A percentile compares a stretch with the other conserved stretches of the same genome.
These are phyloP conservation scores for Didymella arachidicola DNA, from an alignment of 2,329 filamentous ascomycete genomes.

Conservation along the genomic window DNA sequence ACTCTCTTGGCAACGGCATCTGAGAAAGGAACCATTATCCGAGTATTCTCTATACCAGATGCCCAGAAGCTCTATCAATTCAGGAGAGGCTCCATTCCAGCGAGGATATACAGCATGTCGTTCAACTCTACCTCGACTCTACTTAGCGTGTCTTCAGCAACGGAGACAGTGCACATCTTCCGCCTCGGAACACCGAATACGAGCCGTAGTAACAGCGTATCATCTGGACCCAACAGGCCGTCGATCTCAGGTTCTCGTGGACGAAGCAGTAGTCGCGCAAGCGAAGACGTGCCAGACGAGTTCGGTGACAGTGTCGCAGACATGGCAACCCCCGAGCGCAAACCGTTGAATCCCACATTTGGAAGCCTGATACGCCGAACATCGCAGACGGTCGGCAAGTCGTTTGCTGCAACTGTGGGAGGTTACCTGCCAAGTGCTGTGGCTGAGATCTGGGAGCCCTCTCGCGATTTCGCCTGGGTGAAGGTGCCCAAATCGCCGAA, in stretches of 20 bases:
- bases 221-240: slow-evolving; percentile 35
- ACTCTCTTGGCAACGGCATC: slow-evolving; percentile 92
- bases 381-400: slow-evolving; percentile 90
- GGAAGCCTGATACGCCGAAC: slow-evolving; percentile 92
- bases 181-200: slow-evolving; percentile 63
- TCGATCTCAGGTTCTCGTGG: slow-evolving; percentile 42
- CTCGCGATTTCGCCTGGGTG: slow-evolving; percentile 94
- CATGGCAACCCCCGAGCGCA: slow-evolving; percentile 42
- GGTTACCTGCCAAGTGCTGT: slow-evolving; percentile 93
- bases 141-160: slow-evolving; percentile 93
- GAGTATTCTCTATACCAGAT: slow-evolving; percentile 90
- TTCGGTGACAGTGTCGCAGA: slow-evolving; percentile 52
- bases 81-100: slow-evolving; percentile 91
- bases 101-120: slow-evolving; percentile 97
- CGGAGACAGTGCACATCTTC: slow-evolving; percentile 97
- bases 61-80: slow-evolving; percentile 97
- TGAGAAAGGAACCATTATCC: slow-evolving; percentile 96
- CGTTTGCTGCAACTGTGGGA: slow-evolving; percentile 86
- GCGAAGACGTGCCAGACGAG: slow-evolving; percentile 51
- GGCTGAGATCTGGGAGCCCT: slow-evolving; percentile 96
- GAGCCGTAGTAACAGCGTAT: slow-evolving; percentile 46
- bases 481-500: slow-evolving; percentile 75
- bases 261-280: slow-evolving; percentile 54
- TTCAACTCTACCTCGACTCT: slow-evolving; percentile 95
- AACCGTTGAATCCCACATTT: slow-evolving; percentile 73